Conservation (phyloP, 805 yeast genomes). For the Wickerhamiella lipophila region DNA sequence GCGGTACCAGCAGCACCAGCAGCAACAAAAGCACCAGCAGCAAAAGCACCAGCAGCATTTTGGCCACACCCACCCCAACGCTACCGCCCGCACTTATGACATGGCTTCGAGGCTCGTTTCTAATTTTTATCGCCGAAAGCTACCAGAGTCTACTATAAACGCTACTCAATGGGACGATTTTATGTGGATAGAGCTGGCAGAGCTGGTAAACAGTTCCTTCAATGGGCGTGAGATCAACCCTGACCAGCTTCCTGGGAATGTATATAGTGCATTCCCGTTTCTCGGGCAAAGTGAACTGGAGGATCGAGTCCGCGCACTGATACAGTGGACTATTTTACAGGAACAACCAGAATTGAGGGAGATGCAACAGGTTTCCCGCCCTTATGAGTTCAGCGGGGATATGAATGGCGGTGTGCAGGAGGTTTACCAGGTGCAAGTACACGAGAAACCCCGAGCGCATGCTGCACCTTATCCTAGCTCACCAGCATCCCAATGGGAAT, state of each 20-base stretch:
- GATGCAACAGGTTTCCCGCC: neutral
- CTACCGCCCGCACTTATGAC: neutral
- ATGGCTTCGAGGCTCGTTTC: neutral
- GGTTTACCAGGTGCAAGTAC: too few relatives aligned
- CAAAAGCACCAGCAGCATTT: too few relatives aligned
- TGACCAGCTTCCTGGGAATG: neutral
- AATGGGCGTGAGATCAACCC: neutral
- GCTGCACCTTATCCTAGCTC: too few relatives aligned
- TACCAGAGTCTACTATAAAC: neutral
- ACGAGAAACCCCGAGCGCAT: too few relatives aligned
- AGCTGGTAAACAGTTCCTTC: neutral
- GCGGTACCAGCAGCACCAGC: neutral
- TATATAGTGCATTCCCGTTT: neutral
- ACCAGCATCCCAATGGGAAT: too few relatives aligned
- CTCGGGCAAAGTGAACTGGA: neutral
- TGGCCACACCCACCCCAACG: too few relatives aligned
- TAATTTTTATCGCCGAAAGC: neutral
- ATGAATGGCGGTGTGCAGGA: too few relatives aligned
- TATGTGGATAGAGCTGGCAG: neutral
- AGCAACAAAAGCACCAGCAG: neutral
- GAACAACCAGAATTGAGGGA: neutral
- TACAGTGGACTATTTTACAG: neutral
- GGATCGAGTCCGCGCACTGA: neutral
- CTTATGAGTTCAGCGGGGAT: neutral
- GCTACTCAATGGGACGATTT: neutral